These are phyloP conservation scores for Colletotrichum spaethianum DNA, from an alignment of 2,329 filamentous ascomycete genomes.

Conservation along the genomic window DNA sequence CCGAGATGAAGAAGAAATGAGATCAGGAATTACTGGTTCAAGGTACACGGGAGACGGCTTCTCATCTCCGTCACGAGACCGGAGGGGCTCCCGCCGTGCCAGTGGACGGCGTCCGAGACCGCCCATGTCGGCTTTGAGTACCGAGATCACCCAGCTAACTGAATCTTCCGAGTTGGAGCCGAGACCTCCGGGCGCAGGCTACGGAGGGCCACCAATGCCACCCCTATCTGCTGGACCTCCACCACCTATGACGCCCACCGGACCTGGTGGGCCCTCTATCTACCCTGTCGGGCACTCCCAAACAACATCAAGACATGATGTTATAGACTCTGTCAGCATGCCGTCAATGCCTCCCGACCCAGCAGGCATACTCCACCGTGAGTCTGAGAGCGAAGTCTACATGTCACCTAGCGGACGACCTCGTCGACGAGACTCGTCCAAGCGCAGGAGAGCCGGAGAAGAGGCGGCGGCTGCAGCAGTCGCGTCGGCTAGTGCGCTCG, in stretches of 20 bases:
- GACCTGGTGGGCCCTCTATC: constrained; percentile 42
- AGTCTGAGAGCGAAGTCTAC: constrained; percentile 61
- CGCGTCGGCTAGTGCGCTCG: constrained; percentile 62
- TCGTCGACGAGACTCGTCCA: constrained; percentile 61
- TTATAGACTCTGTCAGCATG: constrained; percentile 55
- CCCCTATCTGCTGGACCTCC: constrained; percentile 49
- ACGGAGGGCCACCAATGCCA: constrained; percentile 55
- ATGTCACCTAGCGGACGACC: constrained; percentile 57
- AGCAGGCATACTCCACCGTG: constrained; percentile 56
- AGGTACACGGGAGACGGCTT: constrained; percentile 79
- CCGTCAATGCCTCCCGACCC: constrained; percentile 64
- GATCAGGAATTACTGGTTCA: constrained; percentile 73
- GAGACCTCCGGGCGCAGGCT: constrained; percentile 51
- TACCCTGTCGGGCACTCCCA: constrained; percentile 44
- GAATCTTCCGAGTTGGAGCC: constrained; percentile 58
- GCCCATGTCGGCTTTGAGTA: constrained; percentile 42
- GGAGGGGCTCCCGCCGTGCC: constrained; percentile 48
- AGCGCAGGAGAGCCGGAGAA: constrained; percentile 62
- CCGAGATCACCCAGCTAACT: constrained; percentile 43
- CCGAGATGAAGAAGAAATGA: constrained; percentile 65
- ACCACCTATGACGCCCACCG: constrained; percentile 57
- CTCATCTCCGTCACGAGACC: constrained; percentile 56
- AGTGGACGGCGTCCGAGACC: constrained; percentile 45
- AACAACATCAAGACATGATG: constrained; percentile 58
- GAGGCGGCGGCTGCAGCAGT: constrained; percentile 63